Base-by-base conservation (phyloP, 106 monocot species). In the Narthecium ossifragum region DNA sequence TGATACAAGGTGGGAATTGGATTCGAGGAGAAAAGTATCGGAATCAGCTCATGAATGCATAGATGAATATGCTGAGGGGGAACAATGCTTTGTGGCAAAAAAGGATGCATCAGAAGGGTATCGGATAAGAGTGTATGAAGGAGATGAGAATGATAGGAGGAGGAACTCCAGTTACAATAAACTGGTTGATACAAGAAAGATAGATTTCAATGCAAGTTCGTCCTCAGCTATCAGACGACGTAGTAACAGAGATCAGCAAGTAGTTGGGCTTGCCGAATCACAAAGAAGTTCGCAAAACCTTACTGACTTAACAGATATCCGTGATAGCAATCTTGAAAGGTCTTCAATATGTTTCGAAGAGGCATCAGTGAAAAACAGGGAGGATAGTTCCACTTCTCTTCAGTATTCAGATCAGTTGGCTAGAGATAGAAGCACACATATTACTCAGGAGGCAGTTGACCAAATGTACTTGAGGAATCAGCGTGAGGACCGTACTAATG, bases 121-220 rank as follows among this genome's bases (percentile, higher is more conserved):
- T n/a, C n/a, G n/a, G n/a, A n/a, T n/a, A n/a, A n/a, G n/a, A n/a
- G n/a, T n/a, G n/a, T n/a, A n/a, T n/a, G n/a, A n/a, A n/a, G n/a
- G n/a, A n/a, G n/a, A n/a, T n/a, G n/a, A n/a, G n/a, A n/a, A 50
- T 40, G 45, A 25, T 26, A 26, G 17, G 40, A 38, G 39, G 31
- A 37, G 10, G 28, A 25, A 40, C 36, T 73, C 63, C 2, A 63
- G 51, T 53, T 51, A 18, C 29, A 63, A 58, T 31, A 66, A 51
- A 11, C 43, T n/a, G 62, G 45, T 43, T 32, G 53, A n/a, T 51
- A 53, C 54, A 53, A 62, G 28, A 41, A 34, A 52, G 25, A 45
- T 60, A 25, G 12, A 24, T 39, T 2, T 5, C 7, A 12, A 60
- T 36, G 29, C 52, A 34, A 62, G 32, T 33, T 70, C 52, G 26